A percentile compares a stretch with the other conserved stretches of the same genome.
Evolutionary conservation across 2,329 filamentous ascomycete genomes (phyloP).

Genomic region (Parascedosporium putredinis): DNA sequence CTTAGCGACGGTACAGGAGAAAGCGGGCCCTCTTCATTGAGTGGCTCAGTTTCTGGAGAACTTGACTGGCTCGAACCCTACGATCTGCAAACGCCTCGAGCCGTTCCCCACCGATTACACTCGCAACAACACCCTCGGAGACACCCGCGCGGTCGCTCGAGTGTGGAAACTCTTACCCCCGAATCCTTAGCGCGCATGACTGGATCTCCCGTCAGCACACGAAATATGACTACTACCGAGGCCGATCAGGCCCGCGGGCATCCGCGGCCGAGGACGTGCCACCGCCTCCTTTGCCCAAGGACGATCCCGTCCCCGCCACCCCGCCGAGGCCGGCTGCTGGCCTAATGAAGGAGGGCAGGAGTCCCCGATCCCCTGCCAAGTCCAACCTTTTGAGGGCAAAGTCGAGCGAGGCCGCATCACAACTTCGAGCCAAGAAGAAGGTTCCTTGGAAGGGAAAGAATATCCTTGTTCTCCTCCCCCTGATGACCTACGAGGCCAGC

Average conservation of each 20-base stretch:
- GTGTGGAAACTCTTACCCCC: constrained; percentile 44
- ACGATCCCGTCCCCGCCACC: constrained; percentile 11
- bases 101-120: constrained; percentile 16
- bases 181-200: constrained; percentile 11
- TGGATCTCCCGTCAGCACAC: constrained; percentile 5
- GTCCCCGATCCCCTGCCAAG: constrained; percentile 25
- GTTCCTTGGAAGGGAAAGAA: constrained; percentile 66
- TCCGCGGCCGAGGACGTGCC: constrained; percentile 9
- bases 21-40: constrained; percentile 67
- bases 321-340: constrained; percentile 11
- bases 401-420: constrained; percentile 29
- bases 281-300: neutral
- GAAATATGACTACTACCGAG: constrained; percentile 3
- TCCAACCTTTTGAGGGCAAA: constrained; percentile 22
- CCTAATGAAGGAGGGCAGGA: constrained; percentile 13
- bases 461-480: constrained; percentile 59
- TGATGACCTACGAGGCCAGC: constrained; percentile 53
- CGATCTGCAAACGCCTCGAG: constrained; percentile 36
- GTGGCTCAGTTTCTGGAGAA: constrained; percentile 50
- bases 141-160: constrained; percentile 38
- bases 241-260: constrained; percentile 15
- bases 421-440: constrained; percentile 58
- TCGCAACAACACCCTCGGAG: constrained; percentile 13
- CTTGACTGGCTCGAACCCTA: constrained; percentile 35
- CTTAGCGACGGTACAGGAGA: constrained; percentile 56